These are phyloP conservation scores for Leccinum rimulosum DNA, from an alignment of 768 basidiomycete species.

Conservation along the genomic window DNA sequence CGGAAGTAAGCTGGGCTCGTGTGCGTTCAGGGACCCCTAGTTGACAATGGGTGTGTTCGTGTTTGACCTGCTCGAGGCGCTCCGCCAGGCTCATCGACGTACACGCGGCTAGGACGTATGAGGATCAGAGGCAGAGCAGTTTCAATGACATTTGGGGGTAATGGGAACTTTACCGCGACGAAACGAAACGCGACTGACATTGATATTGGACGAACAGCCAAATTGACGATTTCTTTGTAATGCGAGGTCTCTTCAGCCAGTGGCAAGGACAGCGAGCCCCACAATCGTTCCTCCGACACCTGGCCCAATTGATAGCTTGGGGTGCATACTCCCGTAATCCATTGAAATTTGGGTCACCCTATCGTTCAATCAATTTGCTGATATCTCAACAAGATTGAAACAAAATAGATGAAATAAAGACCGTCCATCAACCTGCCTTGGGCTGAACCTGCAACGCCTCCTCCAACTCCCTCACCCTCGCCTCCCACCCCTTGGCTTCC, in stretches of 20 bases:
- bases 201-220: slow-evolving; percentile 49
- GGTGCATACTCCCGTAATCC: no score
- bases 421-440: no score
- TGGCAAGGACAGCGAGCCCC: no score
- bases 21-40: slow-evolving; percentile 85
- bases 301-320: no score
- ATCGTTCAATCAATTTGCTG: no score
- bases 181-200: neutral
- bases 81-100: slow-evolving; percentile 53
- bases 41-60: slow-evolving; percentile 90
- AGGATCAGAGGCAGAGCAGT: slow-evolving; percentile 93
- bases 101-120: slow-evolving; percentile 62
- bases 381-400: no score
- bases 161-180: neutral
- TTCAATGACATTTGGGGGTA: neutral
- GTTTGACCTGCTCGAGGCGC: slow-evolving; percentile 77
- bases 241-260: no score
- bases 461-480: slow-evolving; percentile 25
- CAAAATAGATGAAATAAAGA: no score
- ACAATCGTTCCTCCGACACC: no score
- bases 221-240: slow-evolving; percentile 79
- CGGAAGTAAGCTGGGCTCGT: slow-evolving; percentile 46
- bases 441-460: slow-evolving; percentile 24
- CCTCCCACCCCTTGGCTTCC: slow-evolving; percentile 27
- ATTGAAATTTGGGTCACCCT: no score